Conservation (phyloP, 352 stramenopile genomes). For the Phytophthora ohioensis region DNA sequence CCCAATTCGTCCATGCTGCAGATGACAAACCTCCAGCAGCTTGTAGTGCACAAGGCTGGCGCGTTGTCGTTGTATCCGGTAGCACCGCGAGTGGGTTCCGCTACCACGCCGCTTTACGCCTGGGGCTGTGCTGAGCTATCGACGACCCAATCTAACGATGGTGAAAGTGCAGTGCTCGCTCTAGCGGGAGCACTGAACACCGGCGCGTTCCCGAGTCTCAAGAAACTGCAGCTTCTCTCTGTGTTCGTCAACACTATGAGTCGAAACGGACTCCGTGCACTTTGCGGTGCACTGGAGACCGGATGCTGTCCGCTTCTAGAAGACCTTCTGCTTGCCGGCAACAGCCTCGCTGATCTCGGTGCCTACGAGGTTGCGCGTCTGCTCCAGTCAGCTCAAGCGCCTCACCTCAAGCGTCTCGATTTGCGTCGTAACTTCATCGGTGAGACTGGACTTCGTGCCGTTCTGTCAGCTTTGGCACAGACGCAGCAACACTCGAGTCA, state of each 20-base stretch:
- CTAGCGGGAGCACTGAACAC: conserved; percentile 47
- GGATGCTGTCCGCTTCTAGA: conserved; percentile 61
- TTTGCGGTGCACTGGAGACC: conserved; percentile 53
- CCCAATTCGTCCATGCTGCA: conserved; percentile 42
- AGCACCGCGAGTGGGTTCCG: conserved; percentile 8
- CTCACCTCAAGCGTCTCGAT: conserved; percentile 60
- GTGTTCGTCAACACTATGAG: conserved; percentile 76
- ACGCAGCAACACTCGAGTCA: conserved; percentile 16
- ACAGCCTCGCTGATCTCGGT: conserved; percentile 71
- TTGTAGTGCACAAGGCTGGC: conserved; percentile 61
- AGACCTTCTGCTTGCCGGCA: conserved; percentile 71
- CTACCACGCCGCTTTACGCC: conserved; percentile 54
- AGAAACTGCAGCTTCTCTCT: conserved; percentile 72
- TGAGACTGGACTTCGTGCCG: conserved; percentile 57
- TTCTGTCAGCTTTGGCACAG: conserved; percentile 44
- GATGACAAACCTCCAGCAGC: conserved; percentile 66
- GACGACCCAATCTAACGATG: conserved; percentile 60
- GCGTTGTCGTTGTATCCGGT: conserved; percentile 12
- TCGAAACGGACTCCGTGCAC: conserved; percentile 50
- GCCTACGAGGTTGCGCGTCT: conserved; percentile 55
- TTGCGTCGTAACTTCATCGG: conserved; percentile 80
- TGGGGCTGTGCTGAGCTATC: conserved; percentile 72
- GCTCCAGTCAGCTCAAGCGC: conserved; percentile 43
- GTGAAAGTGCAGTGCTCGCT: conserved; percentile 58
- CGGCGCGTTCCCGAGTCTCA: conserved; percentile 51